phyloP scores from a whole-genome alignment of 73 alveolate species.

The Durusdinium trenchii region DNA sequence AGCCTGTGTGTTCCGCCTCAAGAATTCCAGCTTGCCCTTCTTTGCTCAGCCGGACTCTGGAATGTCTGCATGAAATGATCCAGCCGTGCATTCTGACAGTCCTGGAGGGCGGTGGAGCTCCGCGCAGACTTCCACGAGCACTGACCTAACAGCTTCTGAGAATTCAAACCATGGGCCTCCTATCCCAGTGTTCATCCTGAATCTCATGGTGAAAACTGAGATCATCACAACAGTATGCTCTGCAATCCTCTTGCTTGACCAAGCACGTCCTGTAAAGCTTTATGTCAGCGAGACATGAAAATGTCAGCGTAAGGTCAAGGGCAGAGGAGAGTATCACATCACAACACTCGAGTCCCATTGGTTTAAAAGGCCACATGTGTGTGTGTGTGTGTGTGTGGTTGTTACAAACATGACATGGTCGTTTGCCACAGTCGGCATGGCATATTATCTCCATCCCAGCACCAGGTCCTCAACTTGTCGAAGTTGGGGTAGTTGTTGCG shows the following conservation, averaged over 20 bases:
- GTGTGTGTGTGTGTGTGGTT: not conserved
- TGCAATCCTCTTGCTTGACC: conserved; percentile 14
- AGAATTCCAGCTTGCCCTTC: not conserved
- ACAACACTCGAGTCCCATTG: not conserved
- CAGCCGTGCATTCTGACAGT: not conserved
- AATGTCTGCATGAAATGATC: not conserved
- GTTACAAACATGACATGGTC: not conserved
- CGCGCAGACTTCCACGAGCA: conserved; percentile 65
- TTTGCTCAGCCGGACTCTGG: not conserved
- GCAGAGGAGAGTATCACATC: not conserved
- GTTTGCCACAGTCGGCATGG: not conserved
- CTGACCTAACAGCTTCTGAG: not conserved
- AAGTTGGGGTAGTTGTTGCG: conserved; percentile 79
- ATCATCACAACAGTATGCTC: not conserved
- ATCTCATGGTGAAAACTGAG: not conserved
- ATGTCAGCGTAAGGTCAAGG: not conserved
- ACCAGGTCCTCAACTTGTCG: conserved; percentile 36
- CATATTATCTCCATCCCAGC: not conserved
- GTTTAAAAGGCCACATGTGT: not conserved
- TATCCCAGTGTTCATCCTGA: not conserved
- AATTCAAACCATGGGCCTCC: not conserved
- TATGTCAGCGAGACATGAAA: not conserved
- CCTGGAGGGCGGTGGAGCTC: conserved; percentile 30
- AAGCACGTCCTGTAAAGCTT: not conserved
- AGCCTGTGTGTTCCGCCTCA: not conserved